These are phyloP conservation scores for Candida silvatica DNA, from an alignment of 805 yeast genomes.

Conservation along the genomic window DNA sequence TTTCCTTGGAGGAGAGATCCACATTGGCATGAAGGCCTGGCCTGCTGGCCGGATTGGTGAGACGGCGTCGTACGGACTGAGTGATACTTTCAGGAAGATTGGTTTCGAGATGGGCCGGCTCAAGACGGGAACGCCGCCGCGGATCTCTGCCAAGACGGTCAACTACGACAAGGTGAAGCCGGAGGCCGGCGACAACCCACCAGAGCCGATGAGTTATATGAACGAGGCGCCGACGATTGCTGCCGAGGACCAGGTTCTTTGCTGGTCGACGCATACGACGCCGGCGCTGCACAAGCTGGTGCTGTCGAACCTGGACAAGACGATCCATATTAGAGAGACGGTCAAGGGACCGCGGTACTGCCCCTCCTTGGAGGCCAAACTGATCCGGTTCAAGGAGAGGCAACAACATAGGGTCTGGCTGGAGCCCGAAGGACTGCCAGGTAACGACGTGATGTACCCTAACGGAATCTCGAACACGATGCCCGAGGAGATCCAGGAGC, in stretches of 20 bases:
- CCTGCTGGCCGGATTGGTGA: constrained; percentile 97
- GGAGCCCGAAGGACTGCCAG: constrained; percentile 94
- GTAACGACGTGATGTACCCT: constrained; percentile 84
- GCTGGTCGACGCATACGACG: constrained; percentile 77
- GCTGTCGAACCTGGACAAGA: constrained; percentile 61
- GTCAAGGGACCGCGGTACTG: constrained; percentile 97
- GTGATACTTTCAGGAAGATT: constrained; percentile 63
- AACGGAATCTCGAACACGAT: constrained; percentile 94
- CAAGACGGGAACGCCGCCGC: constrained; percentile 96
- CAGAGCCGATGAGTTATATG: constrained; percentile 84
- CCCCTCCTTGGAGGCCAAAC: constrained; percentile 90
- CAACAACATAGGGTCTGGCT: constrained; percentile 80
- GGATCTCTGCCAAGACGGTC: constrained; percentile 66
- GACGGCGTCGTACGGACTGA: constrained; percentile 81
- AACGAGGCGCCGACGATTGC: constrained; percentile 58
- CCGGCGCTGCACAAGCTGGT: constrained; percentile 64
- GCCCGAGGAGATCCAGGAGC: constrained; percentile 87
- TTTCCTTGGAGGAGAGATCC: constrained; percentile 89
- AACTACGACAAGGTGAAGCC: constrained; percentile 53
- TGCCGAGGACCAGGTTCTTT: constrained; percentile 41
- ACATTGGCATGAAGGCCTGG: constrained; percentile 68
- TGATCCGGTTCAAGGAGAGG: constrained; percentile 72
- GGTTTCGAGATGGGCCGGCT: constrained; percentile 84
- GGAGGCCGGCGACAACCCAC: constrained; percentile 78
- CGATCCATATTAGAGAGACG: constrained; percentile 87